phyloP scores from a whole-genome alignment of 2,329 filamentous ascomycete genomes.

The Pezicula radicicola region DNA sequence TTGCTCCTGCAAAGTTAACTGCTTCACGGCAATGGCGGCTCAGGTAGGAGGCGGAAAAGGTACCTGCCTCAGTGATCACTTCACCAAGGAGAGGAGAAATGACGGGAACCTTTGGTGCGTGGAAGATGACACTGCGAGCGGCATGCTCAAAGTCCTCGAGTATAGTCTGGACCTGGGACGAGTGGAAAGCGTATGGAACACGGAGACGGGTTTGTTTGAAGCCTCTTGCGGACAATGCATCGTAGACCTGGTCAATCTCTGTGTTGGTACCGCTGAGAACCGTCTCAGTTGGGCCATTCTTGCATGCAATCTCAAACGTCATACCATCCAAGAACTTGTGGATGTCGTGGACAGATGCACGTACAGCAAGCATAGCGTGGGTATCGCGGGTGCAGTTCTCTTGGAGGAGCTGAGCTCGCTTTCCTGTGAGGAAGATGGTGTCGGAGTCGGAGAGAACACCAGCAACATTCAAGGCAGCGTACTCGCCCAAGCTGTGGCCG shows the following conservation, averaged over 20 bases:
- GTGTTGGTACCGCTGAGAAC: conserved; percentile 61
- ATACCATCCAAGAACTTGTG: conserved; percentile 39
- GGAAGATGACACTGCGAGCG: too few species aligned
- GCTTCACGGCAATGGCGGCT: too few species aligned
- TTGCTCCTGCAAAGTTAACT: too few species aligned
- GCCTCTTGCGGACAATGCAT: conserved; percentile 42
- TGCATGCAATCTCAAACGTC: conserved; percentile 57
- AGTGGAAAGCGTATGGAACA: conserved; percentile 64
- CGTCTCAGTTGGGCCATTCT: conserved; percentile 71
- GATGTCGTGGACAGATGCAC: conserved; percentile 39
- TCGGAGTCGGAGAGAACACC: conserved; percentile 68
- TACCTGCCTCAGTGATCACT: too few species aligned
- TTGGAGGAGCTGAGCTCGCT: conserved; percentile 61
- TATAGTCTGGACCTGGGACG: conserved; percentile 59
- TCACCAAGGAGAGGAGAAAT: too few species aligned
- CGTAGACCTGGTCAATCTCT: conserved; percentile 48
- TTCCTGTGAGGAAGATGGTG: conserved; percentile 67
- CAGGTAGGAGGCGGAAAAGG: too few species aligned
- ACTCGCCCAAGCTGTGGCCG: conserved; percentile 67
- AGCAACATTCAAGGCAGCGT: conserved; percentile 66
- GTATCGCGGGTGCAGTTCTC: conserved; percentile 63
- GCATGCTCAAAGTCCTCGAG: conserved; percentile 46
- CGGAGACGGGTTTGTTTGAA: conserved; percentile 60
- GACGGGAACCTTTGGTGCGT: too few species aligned
- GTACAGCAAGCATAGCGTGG: conserved; percentile 63